phyloP scores from a whole-genome alignment of 2,329 filamentous ascomycete genomes.

The Colletotrichum higginsianum region DNA sequence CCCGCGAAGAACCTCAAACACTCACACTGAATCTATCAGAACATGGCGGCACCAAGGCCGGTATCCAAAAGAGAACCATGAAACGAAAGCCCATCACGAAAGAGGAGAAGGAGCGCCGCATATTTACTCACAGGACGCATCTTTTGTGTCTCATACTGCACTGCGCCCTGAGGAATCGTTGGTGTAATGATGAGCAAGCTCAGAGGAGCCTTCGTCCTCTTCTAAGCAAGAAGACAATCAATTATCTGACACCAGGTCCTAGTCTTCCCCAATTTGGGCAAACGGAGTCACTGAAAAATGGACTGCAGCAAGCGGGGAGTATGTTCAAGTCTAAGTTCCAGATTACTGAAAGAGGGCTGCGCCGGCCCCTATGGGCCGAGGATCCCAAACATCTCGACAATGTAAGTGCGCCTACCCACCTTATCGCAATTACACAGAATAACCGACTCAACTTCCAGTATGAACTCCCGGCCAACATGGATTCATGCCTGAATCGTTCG shows the following conservation, averaged over 20 bases:
- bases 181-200: conserved; percentile 85
- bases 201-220: conserved; percentile 77
- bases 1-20: conserved; percentile 50
- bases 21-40: conserved; percentile 69
- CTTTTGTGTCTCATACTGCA: conserved; percentile 87
- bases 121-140: conserved; percentile 90
- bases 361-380: conserved; percentile 82
- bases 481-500: conserved; percentile 76
- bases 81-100: conserved; percentile 68
- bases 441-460: conserved; percentile 58
- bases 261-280: conserved; percentile 81
- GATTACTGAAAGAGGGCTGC: conserved; percentile 79
- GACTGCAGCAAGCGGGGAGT: conserved; percentile 77
- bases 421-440: not conserved
- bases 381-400: conserved; percentile 72
- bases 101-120: conserved; percentile 69
- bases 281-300: conserved; percentile 83
- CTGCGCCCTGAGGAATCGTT: conserved; percentile 82
- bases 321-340: conserved; percentile 80
- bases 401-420: conserved; percentile 55
- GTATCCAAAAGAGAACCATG: conserved; percentile 51
- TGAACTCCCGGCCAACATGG: conserved; percentile 73
- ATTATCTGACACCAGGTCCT: conserved; percentile 77
- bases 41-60: conserved; percentile 54
- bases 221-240: conserved; percentile 75